These are phyloP conservation scores for Volvox africanus DNA, from an alignment of 139 green algal species.

Conservation along the genomic window DNA sequence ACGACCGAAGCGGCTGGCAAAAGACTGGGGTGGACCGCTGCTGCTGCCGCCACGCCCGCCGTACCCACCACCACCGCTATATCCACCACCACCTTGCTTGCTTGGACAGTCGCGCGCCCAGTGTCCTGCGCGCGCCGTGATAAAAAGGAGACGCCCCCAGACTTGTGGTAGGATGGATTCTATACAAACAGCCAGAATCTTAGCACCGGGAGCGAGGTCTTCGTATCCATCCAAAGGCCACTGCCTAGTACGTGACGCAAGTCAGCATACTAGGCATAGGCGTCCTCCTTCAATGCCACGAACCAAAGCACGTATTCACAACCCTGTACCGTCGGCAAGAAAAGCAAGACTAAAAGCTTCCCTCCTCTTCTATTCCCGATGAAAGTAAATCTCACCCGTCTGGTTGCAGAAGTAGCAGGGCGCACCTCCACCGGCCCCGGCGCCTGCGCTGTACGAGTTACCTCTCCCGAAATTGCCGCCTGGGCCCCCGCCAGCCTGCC, in stretches of 20 bases:
- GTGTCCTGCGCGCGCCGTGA: slow-evolving; percentile 32
- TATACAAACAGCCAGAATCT: too few species aligned
- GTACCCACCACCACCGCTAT: not conserved
- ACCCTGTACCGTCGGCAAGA: too few species aligned
- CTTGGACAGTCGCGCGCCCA: slow-evolving; percentile 53
- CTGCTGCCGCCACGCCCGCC: not conserved
- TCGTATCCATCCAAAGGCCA: too few species aligned
- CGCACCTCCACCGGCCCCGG: slow-evolving; percentile 9
- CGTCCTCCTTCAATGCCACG: too few species aligned
- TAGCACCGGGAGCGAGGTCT: too few species aligned
- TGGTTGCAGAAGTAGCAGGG: slow-evolving; percentile 41
- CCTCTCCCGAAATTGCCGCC: slow-evolving; percentile 2
- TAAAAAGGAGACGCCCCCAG: too few species aligned
- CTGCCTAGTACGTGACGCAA: too few species aligned
- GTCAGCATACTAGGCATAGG: too few species aligned
- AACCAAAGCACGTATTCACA: too few species aligned
- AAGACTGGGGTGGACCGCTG: slow-evolving; percentile 12
- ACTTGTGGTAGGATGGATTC: too few species aligned
- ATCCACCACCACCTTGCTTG: slow-evolving; percentile 33
- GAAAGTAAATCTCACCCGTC: not conserved
- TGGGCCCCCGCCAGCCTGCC: not conserved
- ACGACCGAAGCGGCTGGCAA: slow-evolving; percentile 34
- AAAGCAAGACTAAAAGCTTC: too few species aligned
- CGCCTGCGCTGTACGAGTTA: slow-evolving; percentile 4
- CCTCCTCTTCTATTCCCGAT: too few species aligned